phyloP scores from a whole-genome alignment of 129 eudicot species.

The Chrysanthemum seticuspe region DNA sequence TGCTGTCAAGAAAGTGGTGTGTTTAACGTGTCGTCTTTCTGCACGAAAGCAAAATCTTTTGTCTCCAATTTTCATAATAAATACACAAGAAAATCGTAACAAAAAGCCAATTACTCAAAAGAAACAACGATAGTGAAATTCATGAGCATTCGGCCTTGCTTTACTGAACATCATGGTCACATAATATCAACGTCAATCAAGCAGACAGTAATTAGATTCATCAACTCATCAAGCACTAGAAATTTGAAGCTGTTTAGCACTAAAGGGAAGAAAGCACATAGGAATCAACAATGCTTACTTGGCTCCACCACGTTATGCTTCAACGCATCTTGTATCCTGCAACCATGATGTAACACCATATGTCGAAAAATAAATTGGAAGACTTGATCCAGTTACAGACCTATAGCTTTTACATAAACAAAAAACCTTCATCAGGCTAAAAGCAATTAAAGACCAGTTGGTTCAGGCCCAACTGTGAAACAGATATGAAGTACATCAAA shows the following conservation, averaged over 20 bases:
- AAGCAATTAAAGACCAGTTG: neutral
- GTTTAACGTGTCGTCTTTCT: neutral
- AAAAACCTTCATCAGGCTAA: neutral
- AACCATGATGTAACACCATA: neutral
- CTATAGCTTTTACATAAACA: neutral
- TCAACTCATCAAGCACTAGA: constrained; percentile 6
- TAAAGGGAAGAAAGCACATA: constrained; percentile 10
- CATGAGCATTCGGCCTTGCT: neutral
- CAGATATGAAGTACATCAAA: no score
- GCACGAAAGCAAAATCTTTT: constrained; percentile 3
- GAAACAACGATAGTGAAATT: neutral
- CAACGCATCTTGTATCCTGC: neutral
- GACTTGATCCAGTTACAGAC: no score
- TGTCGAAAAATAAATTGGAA: neutral
- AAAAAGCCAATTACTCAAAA: neutral
- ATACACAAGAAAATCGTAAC: neutral
- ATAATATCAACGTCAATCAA: constrained; percentile 13
- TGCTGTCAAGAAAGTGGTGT: neutral
- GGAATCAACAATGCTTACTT: constrained; percentile 1
- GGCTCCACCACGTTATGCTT: constrained; percentile 8
- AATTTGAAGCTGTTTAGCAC: neutral
- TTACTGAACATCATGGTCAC: constrained; percentile 13
- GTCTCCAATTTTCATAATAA: neutral
- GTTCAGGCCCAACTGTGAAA: no score
- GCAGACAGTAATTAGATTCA: neutral